phyloP scores from a whole-genome alignment of 306 rosid genomes.

The Albizia julibrissin region DNA sequence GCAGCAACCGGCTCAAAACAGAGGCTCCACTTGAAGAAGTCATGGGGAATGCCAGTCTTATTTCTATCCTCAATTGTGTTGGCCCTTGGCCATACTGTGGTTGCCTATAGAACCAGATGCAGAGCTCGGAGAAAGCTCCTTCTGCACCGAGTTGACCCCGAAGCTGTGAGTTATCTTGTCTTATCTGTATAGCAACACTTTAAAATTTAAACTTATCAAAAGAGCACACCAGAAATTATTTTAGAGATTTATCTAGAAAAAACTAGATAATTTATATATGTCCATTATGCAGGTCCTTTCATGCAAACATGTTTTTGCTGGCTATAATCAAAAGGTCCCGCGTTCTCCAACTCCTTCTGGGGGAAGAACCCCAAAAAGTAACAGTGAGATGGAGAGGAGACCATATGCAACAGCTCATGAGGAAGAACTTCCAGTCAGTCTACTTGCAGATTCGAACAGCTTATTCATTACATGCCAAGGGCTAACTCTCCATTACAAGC shows the following conservation, averaged over 20 bases:
- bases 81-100: conserved; percentile 95
- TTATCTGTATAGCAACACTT: neutral
- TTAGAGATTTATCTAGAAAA: neutral
- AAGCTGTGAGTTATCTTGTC: conserved; percentile 61
- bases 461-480: conserved; percentile 78
- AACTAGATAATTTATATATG: conserved; percentile 1
- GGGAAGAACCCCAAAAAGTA: conserved; percentile 87
- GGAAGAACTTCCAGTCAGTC: conserved; percentile 74
- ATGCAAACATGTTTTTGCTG: conserved; percentile 84
- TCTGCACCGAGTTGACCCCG: conserved; percentile 91
- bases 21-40: conserved; percentile 89
- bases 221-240: too few relatives aligned
- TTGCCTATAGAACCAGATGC: conserved; percentile 97
- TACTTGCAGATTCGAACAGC: conserved; percentile 81
- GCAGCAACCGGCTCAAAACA: conserved; percentile 66
- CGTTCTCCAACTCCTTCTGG: conserved; percentile 92
- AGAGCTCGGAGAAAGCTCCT: conserved; percentile 88
- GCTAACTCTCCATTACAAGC: conserved; percentile 87
- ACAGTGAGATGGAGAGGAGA: conserved; percentile 77
- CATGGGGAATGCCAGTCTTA: conserved; percentile 98
- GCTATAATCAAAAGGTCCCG: conserved; percentile 78
- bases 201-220: too few relatives aligned
- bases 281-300: conserved; percentile 70
- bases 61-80: conserved; percentile 90
- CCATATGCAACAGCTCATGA: conserved; percentile 59